These are phyloP conservation scores for Avena eriantha DNA, from an alignment of 176 grass and related monocot species.

Conservation along the genomic window DNA sequence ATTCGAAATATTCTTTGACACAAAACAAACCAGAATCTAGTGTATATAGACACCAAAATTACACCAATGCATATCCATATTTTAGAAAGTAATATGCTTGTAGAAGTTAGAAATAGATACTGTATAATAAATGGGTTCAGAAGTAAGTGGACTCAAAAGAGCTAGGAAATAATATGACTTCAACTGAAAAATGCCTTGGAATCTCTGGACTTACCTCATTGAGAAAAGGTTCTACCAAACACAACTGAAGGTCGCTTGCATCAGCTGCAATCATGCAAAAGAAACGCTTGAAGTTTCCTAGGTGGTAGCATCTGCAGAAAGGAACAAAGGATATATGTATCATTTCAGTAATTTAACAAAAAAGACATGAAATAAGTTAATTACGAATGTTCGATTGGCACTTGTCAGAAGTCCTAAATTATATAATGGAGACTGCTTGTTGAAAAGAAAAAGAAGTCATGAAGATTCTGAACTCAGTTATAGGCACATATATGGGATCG, in stretches of 20 bases:
- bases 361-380: slow-evolving; percentile 25
- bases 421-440: not conserved
- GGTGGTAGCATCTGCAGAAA: slow-evolving; percentile 67
- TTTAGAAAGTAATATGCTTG: not conserved
- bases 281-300: slow-evolving; percentile 94
- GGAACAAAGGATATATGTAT: slow-evolving; percentile 6
- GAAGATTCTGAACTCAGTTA: slow-evolving; percentile 3
- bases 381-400: slow-evolving; percentile 5
- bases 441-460: slow-evolving; percentile 24
- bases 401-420: slow-evolving; percentile 29
- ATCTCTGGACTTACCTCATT: slow-evolving; percentile 60
- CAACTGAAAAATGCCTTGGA: not conserved
- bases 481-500: slow-evolving; percentile 19
- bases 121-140: not conserved
- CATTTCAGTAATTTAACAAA: slow-evolving; percentile 28
- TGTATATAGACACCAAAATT: slow-evolving; percentile 22
- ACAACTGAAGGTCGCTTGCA: slow-evolving; percentile 77
- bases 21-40: not conserved
- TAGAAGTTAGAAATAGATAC: slow-evolving; percentile 9
- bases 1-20: not conserved
- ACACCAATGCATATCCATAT: not conserved
- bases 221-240: slow-evolving; percentile 87
- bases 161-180: not conserved
- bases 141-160: not conserved
- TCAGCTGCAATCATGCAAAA: slow-evolving; percentile 71